Percentiles rank a stretch among this genome's conserved stretches.
Conservation (phyloP, 2,329 filamentous ascomycete species). For the Trichoderma citrinoviride region DNA sequence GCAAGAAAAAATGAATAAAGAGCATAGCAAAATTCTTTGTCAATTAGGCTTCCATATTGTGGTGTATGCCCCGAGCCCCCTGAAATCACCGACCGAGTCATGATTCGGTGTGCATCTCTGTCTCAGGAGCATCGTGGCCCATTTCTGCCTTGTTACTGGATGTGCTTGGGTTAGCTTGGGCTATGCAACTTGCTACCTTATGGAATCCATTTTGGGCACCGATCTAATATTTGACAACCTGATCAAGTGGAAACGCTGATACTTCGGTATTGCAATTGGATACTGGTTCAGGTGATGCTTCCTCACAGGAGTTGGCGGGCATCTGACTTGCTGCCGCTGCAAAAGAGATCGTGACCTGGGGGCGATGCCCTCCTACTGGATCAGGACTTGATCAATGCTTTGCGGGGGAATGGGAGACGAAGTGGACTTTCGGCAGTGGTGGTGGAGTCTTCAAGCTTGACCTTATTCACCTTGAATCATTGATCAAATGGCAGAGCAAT, state of each 20-base stretch:
- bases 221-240: neutral
- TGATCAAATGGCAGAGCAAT: too few relatives aligned
- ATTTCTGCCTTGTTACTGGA: too few relatives aligned
- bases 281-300: too few relatives aligned
- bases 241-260: neutral
- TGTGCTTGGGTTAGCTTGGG: too few relatives aligned
- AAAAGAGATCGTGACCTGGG: neutral
- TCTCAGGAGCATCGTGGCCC: too few relatives aligned
- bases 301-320: neutral
- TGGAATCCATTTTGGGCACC: neutral
- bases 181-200: too few relatives aligned
- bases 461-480: neutral
- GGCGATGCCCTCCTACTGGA: neutral
- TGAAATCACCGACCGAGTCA: too few relatives aligned
- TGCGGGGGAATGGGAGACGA: neutral
- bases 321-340: neutral
- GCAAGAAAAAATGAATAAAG: neutral
- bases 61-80: too few relatives aligned
- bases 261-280: neutral
- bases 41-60: too few relatives aligned
- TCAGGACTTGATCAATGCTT: neutral
- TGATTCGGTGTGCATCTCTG: too few relatives aligned
- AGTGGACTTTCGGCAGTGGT: neutral
- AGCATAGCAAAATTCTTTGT: too few relatives aligned
- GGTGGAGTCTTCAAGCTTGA: neutral